Evolutionary conservation across 129 eudicot species (phyloP).

Genomic region (Rutidosis leptorrhynchoides): DNA sequence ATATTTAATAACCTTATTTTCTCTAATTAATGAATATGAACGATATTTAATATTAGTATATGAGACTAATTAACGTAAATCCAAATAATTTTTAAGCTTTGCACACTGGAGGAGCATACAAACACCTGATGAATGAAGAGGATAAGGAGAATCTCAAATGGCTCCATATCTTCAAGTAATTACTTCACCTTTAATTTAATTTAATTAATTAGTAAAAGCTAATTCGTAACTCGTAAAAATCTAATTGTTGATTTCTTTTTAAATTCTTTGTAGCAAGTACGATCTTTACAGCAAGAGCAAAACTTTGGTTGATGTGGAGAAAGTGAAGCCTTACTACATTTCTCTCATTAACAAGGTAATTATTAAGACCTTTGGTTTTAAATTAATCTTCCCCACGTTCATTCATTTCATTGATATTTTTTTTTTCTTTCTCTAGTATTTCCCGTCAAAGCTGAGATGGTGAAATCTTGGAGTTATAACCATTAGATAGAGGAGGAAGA

Average conservation of each 20-base stretch:
- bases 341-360: slow-evolving; percentile 81
- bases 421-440: slow-evolving; percentile 44
- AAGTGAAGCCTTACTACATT: slow-evolving; percentile 80
- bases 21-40: no score
- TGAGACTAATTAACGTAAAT: no score
- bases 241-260: no score
- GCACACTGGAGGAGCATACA: slow-evolving; percentile 73
- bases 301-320: slow-evolving; percentile 64
- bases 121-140: slow-evolving; percentile 84
- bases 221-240: no score
- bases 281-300: slow-evolving; percentile 95
- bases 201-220: no score
- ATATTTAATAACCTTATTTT: no score
- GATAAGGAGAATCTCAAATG: slow-evolving; percentile 77
- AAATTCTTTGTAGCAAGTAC: slow-evolving; percentile 76
- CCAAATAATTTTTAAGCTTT: no score
- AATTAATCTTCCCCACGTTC: background rate
- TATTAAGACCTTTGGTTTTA: background rate
- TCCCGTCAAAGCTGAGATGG: slow-evolving; percentile 66
- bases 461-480: no score
- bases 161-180: slow-evolving; percentile 82
- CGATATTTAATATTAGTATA: no score
- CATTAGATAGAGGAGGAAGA: no score
- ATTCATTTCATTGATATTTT: no score
- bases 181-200: no score